Percentiles rank a stretch among this genome's conserved stretches.
Evolutionary conservation across 805 yeast species (phyloP).

Genomic region (Helenozyma rhizophorensis): DNA sequence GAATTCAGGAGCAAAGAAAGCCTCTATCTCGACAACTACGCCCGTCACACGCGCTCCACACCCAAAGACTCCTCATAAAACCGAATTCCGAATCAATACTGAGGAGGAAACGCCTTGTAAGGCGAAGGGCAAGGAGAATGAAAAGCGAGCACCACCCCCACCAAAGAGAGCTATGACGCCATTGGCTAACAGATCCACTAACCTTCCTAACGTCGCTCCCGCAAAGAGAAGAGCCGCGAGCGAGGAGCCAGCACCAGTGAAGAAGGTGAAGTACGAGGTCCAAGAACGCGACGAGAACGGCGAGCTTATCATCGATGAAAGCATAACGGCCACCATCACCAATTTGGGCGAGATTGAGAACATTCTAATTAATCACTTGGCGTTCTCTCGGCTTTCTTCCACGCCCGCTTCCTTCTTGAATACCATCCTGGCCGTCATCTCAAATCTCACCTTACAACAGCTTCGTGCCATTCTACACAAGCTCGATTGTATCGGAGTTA

Average conservation of each 20-base stretch:
- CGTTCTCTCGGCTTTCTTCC: conserved; percentile 83
- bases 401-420: conserved; percentile 76
- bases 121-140: conserved; percentile 5
- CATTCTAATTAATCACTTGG: conserved; percentile 75
- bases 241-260: conserved; percentile 27
- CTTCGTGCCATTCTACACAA: conserved; percentile 42
- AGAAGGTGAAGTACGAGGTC: conserved; percentile 15
- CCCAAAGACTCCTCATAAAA: conserved; percentile 6
- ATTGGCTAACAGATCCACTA: conserved; percentile 25
- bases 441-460: conserved; percentile 40
- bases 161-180: conserved; percentile 16
- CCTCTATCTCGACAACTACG: too few species aligned
- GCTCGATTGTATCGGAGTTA: conserved; percentile 73
- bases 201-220: conserved; percentile 11
- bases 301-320: conserved; percentile 22
- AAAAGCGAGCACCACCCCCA: conserved; percentile 1
- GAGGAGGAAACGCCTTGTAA: conserved; percentile 8
- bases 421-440: conserved; percentile 54
- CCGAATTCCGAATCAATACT: not conserved
- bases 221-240: conserved; percentile 28
- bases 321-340: conserved; percentile 24
- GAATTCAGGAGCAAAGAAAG: too few species aligned
- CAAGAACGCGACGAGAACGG: conserved; percentile 21
- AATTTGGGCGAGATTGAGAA: conserved; percentile 54
- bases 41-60: not conserved